Evolutionary conservation across 257 asterid genomes (phyloP), one percentile per base, ranked within the genome.

Genomic region (Handroanthus guayacan): DNA sequence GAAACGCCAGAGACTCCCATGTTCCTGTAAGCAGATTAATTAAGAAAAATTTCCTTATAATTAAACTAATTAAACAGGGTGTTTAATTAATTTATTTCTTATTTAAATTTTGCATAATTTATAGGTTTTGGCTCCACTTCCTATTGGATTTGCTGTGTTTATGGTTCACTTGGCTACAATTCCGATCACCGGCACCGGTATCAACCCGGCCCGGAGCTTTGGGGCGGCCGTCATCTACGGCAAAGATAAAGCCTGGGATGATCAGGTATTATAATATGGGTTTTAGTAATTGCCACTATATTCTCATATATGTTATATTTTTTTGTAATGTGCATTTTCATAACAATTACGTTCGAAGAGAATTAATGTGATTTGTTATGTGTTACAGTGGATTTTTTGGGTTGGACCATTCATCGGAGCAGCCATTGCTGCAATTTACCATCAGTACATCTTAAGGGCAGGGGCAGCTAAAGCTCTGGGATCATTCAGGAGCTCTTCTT

Each of bases 351-450:
- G 12, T 6, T 14, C 18, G 11, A 12, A 11, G 38, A 9, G 39
- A 55, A 50, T 7, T 69, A 1, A 14, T 73, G 41, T 31, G 8
- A 2, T 18, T 54, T 12, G 2, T 37, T 1, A 9, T 18, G 17
- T 14, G 11, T 71, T 45, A 43, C 85, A 90, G 95, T 92, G 97
- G 97, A 84, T 90, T 9, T 92, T 92, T 83, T 92, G 97, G 97
- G 97, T 86, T 41, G 97, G 97, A 20, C 97, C 97, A 0, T 80
- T 90, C 48, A 83, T 92, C 9, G 97, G 97, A 17, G 97, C 96
- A 3, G 95, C 93, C 25, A 86, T 92, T 36, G 96, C 97, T 5
- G 96, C 97, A 9, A 57, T 90, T 25, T 92, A 92, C 85, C 91
- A 92, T 67, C 92, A 88, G 73, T 89, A 70, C 69, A 79, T 92